phyloP scores from a whole-genome alignment of 2,329 filamentous ascomycete genomes.

The Pseudogymnoascus sp. region DNA sequence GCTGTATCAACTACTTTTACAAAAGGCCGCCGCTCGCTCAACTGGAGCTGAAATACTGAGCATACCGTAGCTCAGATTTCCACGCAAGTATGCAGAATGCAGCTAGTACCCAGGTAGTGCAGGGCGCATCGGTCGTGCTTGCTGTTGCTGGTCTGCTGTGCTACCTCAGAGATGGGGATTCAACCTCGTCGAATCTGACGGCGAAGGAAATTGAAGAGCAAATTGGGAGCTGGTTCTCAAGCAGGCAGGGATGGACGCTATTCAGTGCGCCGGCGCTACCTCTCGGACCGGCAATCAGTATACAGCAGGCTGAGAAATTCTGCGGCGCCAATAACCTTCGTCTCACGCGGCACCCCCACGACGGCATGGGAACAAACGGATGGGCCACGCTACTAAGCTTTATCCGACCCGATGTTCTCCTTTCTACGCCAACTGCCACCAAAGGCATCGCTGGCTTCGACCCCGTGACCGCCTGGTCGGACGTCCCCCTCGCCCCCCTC shows the following conservation, averaged over 20 bases:
- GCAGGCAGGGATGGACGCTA: neutral
- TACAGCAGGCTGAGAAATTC: conserved; percentile 11
- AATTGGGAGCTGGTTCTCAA: neutral
- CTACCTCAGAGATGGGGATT: neutral
- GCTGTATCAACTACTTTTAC: neutral
- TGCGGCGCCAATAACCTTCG: conserved; percentile 10
- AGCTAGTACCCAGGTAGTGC: neutral
- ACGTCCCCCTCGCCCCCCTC: neutral
- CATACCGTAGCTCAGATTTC: neutral
- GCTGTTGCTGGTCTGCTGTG: neutral
- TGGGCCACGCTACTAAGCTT: conserved; percentile 9
- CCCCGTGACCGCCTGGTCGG: neutral
- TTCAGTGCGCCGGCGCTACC: neutral
- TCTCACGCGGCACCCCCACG: conserved; percentile 9
- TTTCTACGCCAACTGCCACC: neutral
- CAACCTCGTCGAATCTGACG: neutral
- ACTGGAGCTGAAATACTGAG: neutral
- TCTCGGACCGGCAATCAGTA: conserved; percentile 4
- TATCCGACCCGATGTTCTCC: neutral
- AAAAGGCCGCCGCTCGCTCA: neutral
- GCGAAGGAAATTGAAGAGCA: neutral
- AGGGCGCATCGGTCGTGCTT: neutral
- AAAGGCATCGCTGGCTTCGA: neutral
- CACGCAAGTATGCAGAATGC: neutral
- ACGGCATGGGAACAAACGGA: neutral